Evolutionary conservation across 768 basidiomycete species (phyloP).

Genomic region (Steccherinum ochraceum): DNA sequence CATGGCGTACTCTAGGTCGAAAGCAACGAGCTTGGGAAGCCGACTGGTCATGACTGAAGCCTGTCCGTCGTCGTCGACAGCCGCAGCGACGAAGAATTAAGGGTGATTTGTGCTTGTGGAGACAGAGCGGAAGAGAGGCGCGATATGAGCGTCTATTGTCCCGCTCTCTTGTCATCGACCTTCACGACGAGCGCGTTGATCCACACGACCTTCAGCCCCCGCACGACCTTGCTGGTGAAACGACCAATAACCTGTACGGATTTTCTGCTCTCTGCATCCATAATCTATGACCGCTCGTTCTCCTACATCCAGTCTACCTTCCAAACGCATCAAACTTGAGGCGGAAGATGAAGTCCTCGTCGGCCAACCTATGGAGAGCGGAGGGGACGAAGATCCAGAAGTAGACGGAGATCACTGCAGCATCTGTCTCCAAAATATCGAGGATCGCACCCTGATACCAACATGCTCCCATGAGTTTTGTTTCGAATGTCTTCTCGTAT

Average conservation of each 20-base stretch:
- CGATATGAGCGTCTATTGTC: too few species aligned
- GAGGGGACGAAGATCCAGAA: conserved; percentile 1
- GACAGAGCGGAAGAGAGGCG: too few species aligned
- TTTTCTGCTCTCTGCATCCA: neutral
- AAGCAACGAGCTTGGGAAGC: conserved; percentile 64
- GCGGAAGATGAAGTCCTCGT: too few species aligned
- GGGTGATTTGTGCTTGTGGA: too few species aligned
- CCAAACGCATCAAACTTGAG: neutral
- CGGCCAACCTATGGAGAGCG: neutral
- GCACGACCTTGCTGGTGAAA: too few species aligned
- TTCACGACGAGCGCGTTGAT: too few species aligned
- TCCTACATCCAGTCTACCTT: neutral
- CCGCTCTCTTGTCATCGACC: too few species aligned
- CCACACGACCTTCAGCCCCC: too few species aligned
- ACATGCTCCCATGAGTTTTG: conserved; percentile 91
- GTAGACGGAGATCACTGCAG: conserved; percentile 56
- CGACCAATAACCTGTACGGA: neutral
- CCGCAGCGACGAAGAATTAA: too few species aligned
- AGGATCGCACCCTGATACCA: conserved; percentile 77
- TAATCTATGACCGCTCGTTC: neutral
- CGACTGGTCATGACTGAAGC: conserved; percentile 22
- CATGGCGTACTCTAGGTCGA: conserved; percentile 68
- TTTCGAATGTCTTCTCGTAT: conserved; percentile 82
- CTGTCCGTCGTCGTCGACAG: too few species aligned
- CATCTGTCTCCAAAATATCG: conserved; percentile 76